These are phyloP conservation scores for Strigomonas galati DNA, from an alignment of 208 protist species.

Conservation along the genomic window DNA sequence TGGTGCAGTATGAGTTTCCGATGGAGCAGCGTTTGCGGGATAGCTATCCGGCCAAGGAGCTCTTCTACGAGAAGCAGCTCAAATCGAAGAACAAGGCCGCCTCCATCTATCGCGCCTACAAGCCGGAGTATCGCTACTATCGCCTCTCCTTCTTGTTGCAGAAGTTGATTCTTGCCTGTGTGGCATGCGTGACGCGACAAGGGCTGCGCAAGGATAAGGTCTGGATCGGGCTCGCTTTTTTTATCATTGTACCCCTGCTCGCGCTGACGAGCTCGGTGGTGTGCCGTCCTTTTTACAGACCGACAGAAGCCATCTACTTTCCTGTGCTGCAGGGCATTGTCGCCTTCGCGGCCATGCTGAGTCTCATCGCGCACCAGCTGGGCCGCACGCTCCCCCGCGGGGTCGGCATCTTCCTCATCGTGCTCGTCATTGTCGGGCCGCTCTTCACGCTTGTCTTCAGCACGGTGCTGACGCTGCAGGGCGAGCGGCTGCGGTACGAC, in stretches of 20 bases:
- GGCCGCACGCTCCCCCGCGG: conserved; percentile 18
- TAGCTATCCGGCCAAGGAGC: conserved; percentile 48
- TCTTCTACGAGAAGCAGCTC: conserved; percentile 66
- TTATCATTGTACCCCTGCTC: conserved; percentile 36
- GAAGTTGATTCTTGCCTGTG: conserved; percentile 52
- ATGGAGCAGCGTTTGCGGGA: conserved; percentile 56
- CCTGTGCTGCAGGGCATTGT: conserved; percentile 43
- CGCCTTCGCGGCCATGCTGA: conserved; percentile 29
- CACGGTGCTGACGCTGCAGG: conserved; percentile 41
- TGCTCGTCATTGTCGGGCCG: conserved; percentile 43
- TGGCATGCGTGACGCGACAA: conserved; percentile 30
- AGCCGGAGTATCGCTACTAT: conserved; percentile 47
- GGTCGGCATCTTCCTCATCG: conserved; percentile 31
- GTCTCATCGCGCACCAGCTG: conserved; percentile 24
- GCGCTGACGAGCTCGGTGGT: conserved; percentile 30
- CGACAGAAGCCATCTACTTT: conserved; percentile 50
- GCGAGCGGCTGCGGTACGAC: conserved; percentile 44
- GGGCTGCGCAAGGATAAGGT: conserved; percentile 11
- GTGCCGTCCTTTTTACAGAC: conserved; percentile 43
- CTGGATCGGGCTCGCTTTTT: conserved; percentile 48
- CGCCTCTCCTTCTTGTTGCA: conserved; percentile 63
- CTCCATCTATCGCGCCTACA: conserved; percentile 62
- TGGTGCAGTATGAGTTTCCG: conserved; percentile 58
- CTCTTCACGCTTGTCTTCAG: conserved; percentile 40
- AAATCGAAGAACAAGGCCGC: conserved; percentile 47